Conservation (phyloP, 2,329 filamentous ascomycete genomes). For the Alternaria novae-zelandiae region DNA sequence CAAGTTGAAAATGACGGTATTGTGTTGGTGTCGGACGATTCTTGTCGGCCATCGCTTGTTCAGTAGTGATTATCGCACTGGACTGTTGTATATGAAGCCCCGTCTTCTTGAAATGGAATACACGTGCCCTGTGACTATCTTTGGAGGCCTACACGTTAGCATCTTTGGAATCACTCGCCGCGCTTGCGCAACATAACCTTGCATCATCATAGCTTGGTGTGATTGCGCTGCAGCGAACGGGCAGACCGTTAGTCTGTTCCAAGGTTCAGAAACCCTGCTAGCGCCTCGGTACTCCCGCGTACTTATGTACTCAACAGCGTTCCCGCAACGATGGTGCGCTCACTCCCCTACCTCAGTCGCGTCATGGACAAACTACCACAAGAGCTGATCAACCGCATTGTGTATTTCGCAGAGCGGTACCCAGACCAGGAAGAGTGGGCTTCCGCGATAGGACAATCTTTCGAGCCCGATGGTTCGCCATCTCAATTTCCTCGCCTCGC, state of each 20-base stretch:
- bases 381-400: constrained; percentile 18
- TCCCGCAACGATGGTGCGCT: not conserved
- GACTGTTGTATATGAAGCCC: too few species aligned
- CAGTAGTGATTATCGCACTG: too few species aligned
- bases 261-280: not conserved
- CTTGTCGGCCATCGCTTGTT: too few species aligned
- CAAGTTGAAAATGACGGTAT: too few species aligned
- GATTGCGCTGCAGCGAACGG: too few species aligned
- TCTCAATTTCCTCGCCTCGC: constrained; percentile 9
- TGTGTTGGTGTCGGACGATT: too few species aligned
- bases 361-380: constrained; percentile 22
- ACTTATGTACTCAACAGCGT: not conserved
- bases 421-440: constrained; percentile 4
- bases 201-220: too few species aligned
- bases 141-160: too few species aligned
- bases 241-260: not conserved
- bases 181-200: too few species aligned
- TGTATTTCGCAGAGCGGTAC: constrained; percentile 5
- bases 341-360: not conserved
- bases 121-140: too few species aligned
- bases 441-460: constrained; percentile 3
- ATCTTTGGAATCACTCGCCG: too few species aligned
- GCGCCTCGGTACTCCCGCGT: not conserved
- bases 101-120: too few species aligned
- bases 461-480: not conserved